Evolutionary conservation across 129 eudicot genomes (phyloP), one percentile per base, ranked within the genome.

Genomic region (Gnaphalium uliginosum): DNA sequence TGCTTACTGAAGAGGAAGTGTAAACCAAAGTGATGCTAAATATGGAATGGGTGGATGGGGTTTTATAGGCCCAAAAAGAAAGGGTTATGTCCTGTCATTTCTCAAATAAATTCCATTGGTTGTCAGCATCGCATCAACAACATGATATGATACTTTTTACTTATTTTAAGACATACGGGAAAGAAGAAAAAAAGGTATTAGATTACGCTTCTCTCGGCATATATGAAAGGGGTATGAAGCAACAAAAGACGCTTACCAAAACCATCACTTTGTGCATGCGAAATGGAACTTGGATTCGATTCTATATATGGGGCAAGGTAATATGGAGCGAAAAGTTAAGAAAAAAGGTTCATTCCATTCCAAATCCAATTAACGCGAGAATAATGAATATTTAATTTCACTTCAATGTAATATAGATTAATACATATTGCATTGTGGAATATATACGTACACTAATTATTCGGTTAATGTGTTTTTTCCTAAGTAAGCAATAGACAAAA

Each of bases 381-480:
- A 79, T 79, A 79, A 79, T 79, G 74, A 73, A 73, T 80, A 80
- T 27, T 66, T 73, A 72, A 79, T 79, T 63, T 65, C 78, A 53
- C 83, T 65, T 54, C 73, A 72, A 80, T 59, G 43, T 57, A 66
- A 66, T 66, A 73, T 66, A 72, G 64, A 51, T 24, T 62, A 66
- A 57, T 26, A 57, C 41, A 66, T 37, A 56, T 80, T 56, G 83
- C 32, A 29, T 21, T 59, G 50, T 41, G 23, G 79, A 73, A 66
- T 73, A 66, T 56, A 74, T 73, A n/a, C n/a, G n/a, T n/a, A 73
- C 51, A 15, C 39, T 0, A 46, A 3, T 54, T 72, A 35, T 64
- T 72, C 58, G 68, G 73, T 79, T 27, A 26, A 11, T 63, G 50
- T 33, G 5, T 7, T n/a, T 30, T 65, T 4, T 37, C 64, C 51